Evolutionary conservation across 345 rosid genomes (phyloP), one percentile per base, ranked within the genome.

Genomic region (Arabidopsis thaliana): DNA sequence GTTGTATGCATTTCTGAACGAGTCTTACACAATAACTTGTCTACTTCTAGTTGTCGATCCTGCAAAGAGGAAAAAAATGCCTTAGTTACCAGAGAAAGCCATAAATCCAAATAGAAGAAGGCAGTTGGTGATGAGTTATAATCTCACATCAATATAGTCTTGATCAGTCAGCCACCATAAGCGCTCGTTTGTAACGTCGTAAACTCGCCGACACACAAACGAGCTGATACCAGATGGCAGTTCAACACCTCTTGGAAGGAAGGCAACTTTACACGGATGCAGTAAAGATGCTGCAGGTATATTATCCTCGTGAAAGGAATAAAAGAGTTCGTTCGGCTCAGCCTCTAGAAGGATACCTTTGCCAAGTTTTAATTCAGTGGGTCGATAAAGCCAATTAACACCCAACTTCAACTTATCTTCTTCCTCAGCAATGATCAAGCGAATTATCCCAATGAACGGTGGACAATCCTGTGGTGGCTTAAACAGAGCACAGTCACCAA

Each of bases 211-310:
- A 72, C 99, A 95, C 37, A 95, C 93, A 75, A 88, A 90, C 3
- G 96, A 95, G 77, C 85, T 83, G 73, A 90, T 73, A 24, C 91
- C 97, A 73, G 93, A 71, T 13, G 92, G 92, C 82, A 95, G 87
- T 73, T 85, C 91, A 83, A 79, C 71, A 60, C 91, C 96, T 89
- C 84, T 89, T 11, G 87, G 90, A 71, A 95, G 96, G 78, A 95
- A 95, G 77, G 93, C 82, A 79, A 95, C 99, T 87, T 92, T 95
- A 87, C 99, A 95, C n/a, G 90, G 96, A 82, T 95, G 99, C 30
- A 94, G 84, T 79, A 94, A 72, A 0, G 95, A 91, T 66, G 85
- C 95, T 80, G 93, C 93, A 75, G 91, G 86, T 80, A 84, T 94
- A 83, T 85, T 93, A 91, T 90, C 99, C 96, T 89, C 74, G 57